Conservation (phyloP, 805 yeast genomes). For the Ogataea minuta region DNA sequence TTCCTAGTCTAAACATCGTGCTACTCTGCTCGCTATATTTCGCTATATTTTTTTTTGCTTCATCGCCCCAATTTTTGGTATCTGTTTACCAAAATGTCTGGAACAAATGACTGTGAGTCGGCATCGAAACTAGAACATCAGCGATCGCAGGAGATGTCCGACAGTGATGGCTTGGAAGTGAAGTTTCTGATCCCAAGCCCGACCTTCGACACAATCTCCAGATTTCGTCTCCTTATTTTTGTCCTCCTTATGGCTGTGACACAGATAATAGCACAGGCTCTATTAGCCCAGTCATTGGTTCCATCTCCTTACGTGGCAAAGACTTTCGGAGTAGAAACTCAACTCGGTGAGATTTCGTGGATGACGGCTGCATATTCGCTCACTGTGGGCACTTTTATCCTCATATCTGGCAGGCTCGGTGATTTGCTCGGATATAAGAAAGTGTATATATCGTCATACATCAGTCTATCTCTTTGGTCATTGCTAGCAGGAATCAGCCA, state of each 20-base stretch:
- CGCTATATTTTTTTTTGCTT: too few species aligned
- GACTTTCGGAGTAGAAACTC: conserved; percentile 26
- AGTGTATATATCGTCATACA: conserved; percentile 53
- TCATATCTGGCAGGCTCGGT: conserved; percentile 68
- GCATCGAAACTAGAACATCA: too few species aligned
- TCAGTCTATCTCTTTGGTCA: conserved; percentile 56
- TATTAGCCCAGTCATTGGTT: conserved; percentile 33
- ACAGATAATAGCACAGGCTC: conserved; percentile 41
- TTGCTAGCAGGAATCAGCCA: conserved; percentile 56
- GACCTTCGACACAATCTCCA: conserved; percentile 20
- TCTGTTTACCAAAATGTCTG: too few species aligned
- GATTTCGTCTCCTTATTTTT: conserved; percentile 12
- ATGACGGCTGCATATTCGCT: conserved; percentile 69
- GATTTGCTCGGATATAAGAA: conserved; percentile 65
- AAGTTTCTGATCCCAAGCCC: conserved; percentile 15
- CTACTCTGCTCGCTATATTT: too few species aligned
- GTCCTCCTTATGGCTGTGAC: conserved; percentile 22
- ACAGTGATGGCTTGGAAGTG: not conserved
- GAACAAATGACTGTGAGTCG: too few species aligned
- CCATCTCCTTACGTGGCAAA: conserved; percentile 31
- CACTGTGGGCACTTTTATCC: conserved; percentile 69
- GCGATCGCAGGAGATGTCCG: too few species aligned
- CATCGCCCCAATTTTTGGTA: too few species aligned
- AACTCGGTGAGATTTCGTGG: conserved; percentile 50
- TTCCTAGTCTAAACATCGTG: too few species aligned